Conservation (phyloP, 192 early-diverging fungal genomes). For the Backusella mclennaniae region DNA sequence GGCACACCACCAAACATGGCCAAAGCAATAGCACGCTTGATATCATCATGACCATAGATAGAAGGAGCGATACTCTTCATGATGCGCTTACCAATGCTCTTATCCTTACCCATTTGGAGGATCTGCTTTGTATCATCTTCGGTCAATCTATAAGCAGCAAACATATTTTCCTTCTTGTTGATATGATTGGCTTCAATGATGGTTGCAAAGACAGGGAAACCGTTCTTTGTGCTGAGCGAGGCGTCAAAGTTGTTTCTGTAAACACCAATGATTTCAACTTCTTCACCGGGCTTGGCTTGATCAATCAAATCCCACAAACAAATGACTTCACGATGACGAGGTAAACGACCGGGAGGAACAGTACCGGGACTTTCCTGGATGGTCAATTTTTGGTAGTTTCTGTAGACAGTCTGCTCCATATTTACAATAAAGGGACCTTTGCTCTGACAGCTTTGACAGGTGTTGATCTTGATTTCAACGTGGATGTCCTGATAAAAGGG, state of each 20-base stretch:
- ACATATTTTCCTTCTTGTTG: constrained; percentile 84
- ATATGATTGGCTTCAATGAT: constrained; percentile 97
- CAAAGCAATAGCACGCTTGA: constrained; percentile 91
- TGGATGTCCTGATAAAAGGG: constrained; percentile 93
- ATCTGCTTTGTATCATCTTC: constrained; percentile 89
- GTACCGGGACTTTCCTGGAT: constrained; percentile 96
- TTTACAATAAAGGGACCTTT: constrained; percentile 92
- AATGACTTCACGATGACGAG: constrained; percentile 91
- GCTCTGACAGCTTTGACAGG: constrained; percentile 86
- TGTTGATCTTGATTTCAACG: constrained; percentile 79
- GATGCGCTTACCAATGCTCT: constrained; percentile 78
- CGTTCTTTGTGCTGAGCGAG: constrained; percentile 82
- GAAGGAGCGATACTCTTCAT: constrained; percentile 95
- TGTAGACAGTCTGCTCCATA: constrained; percentile 93
- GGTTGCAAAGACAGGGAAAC: constrained; percentile 96
- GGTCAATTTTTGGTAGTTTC: constrained; percentile 96
- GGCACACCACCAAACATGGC: constrained; percentile 95
- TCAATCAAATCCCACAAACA: constrained; percentile 97
- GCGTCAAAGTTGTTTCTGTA: constrained; percentile 96
- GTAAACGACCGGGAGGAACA: constrained; percentile 91
- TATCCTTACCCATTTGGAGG: constrained; percentile 71
- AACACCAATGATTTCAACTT: constrained; percentile 92
- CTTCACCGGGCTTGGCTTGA: constrained; percentile 92
- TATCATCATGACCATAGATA: constrained; percentile 98
- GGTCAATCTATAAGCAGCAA: constrained; percentile 82